phyloP scores from a whole-genome alignment of 179 eudicot species.

The Gypsophila paniculata region DNA sequence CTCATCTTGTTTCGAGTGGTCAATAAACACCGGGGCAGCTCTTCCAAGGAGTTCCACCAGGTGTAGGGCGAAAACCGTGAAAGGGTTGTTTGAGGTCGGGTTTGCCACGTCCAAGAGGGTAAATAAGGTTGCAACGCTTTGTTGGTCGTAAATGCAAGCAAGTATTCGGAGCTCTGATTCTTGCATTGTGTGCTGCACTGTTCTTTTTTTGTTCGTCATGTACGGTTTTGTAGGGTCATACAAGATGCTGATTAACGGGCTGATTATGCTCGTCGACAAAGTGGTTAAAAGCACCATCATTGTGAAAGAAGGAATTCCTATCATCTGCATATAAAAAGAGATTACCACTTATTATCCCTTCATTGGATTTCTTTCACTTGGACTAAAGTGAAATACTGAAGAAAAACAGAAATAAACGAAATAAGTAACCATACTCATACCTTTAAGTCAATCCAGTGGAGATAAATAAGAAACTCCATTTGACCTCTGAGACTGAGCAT shows the following conservation, averaged over 20 bases:
- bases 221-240: slow-evolving; percentile 73
- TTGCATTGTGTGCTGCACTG: slow-evolving; percentile 59
- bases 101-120: slow-evolving; percentile 46
- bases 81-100: slow-evolving; percentile 40
- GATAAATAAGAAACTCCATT: slow-evolving; percentile 52
- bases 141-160: slow-evolving; percentile 51
- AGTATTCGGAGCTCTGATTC: slow-evolving; percentile 48
- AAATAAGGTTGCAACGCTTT: slow-evolving; percentile 43
- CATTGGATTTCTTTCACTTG: too few relatives aligned
- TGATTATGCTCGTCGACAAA: slow-evolving; percentile 35
- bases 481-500: slow-evolving; percentile 75
- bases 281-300: slow-evolving; percentile 48
- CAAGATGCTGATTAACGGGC: slow-evolving; percentile 54
- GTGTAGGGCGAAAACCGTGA: slow-evolving; percentile 46
- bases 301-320: slow-evolving; percentile 36
- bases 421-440: too few relatives aligned
- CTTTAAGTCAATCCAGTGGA: slow-evolving; percentile 70
- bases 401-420: too few relatives aligned
- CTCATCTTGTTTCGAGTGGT: slow-evolving; percentile 46
- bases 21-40: slow-evolving; percentile 60
- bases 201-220: slow-evolving; percentile 66
- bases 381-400: too few relatives aligned
- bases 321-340: too few relatives aligned
- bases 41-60: slow-evolving; percentile 61
- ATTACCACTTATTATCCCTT: too few relatives aligned